A percentile compares a stretch with the other conserved stretches of the same genome.
Conservation (phyloP, 2,329 filamentous ascomycete genomes). For the Exophiala sp. region DNA sequence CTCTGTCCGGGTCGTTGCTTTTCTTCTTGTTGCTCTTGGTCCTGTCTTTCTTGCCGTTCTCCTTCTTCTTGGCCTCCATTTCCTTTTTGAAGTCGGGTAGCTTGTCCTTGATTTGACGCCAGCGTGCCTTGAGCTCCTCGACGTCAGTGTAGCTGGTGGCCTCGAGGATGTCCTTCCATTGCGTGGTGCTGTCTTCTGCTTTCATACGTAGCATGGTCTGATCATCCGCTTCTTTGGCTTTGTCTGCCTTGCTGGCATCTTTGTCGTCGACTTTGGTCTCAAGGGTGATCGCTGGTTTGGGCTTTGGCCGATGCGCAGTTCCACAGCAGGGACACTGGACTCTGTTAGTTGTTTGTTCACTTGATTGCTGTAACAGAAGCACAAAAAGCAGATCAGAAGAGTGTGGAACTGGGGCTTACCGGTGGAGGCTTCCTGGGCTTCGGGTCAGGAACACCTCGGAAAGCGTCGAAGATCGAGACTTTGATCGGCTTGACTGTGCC, state of each 20-base stretch:
- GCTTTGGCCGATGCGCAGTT: conserved; percentile 10
- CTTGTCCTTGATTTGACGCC: conserved; percentile 23
- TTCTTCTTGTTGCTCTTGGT: conserved; percentile 6
- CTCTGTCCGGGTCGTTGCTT: conserved; percentile 5
- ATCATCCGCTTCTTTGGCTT: conserved; percentile 26
- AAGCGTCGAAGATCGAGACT: conserved; percentile 27
- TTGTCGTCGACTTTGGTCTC: conserved; percentile 5
- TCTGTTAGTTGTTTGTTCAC: not conserved
- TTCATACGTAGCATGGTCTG: conserved; percentile 29
- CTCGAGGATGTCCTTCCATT: conserved; percentile 27
- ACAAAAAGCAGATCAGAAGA: not conserved
- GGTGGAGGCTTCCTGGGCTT: conserved; percentile 19
- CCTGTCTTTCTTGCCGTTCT: conserved; percentile 9
- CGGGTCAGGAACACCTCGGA: conserved; percentile 21
- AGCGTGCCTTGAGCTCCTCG: conserved; percentile 22
- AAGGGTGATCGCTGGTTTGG: not conserved
- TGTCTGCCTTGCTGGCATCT: conserved; percentile 7
- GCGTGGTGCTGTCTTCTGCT: conserved; percentile 14
- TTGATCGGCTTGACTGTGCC: conserved; percentile 23
- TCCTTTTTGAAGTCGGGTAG: conserved; percentile 10
- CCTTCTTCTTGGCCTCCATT: not conserved
- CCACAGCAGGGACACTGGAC: conserved; percentile 23
- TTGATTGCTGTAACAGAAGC: not conserved
- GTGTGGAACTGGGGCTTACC: not conserved
- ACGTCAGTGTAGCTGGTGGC: conserved; percentile 13